These are phyloP conservation scores for Dryadomyces quercivorus DNA, from an alignment of 2,329 filamentous ascomycete species.

Conservation along the genomic window DNA sequence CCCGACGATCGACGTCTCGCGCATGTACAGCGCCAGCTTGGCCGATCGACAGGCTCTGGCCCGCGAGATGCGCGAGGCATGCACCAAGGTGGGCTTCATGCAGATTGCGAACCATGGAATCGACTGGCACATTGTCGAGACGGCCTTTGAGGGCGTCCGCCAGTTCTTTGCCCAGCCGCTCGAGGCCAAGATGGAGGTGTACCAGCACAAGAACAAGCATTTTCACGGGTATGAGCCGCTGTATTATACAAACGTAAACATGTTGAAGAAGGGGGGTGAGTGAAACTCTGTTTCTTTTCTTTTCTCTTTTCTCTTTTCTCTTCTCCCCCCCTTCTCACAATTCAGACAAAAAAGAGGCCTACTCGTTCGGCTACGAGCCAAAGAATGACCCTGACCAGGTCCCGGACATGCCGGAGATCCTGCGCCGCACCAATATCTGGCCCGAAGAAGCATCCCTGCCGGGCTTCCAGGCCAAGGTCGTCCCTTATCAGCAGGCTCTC, in stretches of 20 bases:
- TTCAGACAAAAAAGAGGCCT: not conserved
- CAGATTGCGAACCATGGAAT: not conserved
- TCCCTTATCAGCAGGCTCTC: slow-evolving; percentile 6
- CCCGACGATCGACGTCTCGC: not conserved
- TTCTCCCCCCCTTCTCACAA: not conserved
- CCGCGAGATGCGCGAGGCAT: not conserved
- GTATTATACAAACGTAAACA: not conserved
- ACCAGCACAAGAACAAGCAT: not conserved
- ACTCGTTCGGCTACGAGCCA: slow-evolving; percentile 5
- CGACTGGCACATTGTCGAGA: not conserved
- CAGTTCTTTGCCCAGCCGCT: not conserved
- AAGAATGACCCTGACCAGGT: slow-evolving; percentile 3
- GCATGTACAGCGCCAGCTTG: not conserved
- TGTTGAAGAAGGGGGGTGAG: not conserved
- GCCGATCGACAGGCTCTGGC: not conserved
- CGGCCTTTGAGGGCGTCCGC: not conserved
- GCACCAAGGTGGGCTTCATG: not conserved
- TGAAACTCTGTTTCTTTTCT: not conserved
- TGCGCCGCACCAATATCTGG: not conserved
- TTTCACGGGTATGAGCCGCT: not conserved
- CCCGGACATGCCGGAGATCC: not conserved
- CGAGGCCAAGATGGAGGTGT: not conserved
- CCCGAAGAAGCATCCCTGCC: not conserved
- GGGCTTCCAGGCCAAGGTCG: not conserved
- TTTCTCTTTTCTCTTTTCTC: not conserved